phyloP scores from a whole-genome alignment of 225 moss, liverwort and hornwort genomes.

The Marchantia polymorpha region DNA sequence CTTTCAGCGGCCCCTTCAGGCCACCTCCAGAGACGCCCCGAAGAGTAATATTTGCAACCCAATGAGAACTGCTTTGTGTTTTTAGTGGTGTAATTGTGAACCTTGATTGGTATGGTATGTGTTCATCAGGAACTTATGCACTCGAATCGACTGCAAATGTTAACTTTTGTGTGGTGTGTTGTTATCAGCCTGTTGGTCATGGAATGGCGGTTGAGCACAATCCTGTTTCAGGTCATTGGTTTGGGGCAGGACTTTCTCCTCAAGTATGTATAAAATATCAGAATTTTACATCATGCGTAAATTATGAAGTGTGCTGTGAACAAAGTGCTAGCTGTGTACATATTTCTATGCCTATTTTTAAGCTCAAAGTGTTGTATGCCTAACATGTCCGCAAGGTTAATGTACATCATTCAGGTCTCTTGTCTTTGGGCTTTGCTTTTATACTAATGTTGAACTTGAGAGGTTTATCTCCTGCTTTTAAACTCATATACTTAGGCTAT shows the following conservation, averaged over 20 bases:
- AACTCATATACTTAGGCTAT: too few species aligned
- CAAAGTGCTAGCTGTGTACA: too few species aligned
- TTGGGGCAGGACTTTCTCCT: conserved; percentile 79
- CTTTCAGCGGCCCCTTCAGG: conserved; percentile 53
- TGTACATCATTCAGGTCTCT: too few species aligned
- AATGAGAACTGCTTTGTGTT: neutral
- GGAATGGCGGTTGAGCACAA: conserved; percentile 63
- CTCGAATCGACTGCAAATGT: neutral
- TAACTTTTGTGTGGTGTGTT: neutral
- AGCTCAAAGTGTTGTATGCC: too few species aligned
- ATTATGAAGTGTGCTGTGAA: too few species aligned
- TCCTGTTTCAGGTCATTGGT: conserved; percentile 67
- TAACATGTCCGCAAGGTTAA: too few species aligned
- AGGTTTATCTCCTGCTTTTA: too few species aligned
- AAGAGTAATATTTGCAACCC: conserved; percentile 32
- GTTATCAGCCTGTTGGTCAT: conserved; percentile 49
- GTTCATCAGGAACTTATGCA: neutral
- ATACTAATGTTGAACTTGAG: too few species aligned
- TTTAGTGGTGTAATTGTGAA: neutral
- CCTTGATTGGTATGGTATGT: neutral
- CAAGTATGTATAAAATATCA: conserved; percentile 44
- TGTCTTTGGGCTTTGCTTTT: too few species aligned
- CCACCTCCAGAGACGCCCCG: conserved; percentile 61
- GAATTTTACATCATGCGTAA: too few species aligned
- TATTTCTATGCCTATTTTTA: too few species aligned